phyloP scores from a whole-genome alignment of 345 rosid genomes.

The Eutrema yunnanense region DNA sequence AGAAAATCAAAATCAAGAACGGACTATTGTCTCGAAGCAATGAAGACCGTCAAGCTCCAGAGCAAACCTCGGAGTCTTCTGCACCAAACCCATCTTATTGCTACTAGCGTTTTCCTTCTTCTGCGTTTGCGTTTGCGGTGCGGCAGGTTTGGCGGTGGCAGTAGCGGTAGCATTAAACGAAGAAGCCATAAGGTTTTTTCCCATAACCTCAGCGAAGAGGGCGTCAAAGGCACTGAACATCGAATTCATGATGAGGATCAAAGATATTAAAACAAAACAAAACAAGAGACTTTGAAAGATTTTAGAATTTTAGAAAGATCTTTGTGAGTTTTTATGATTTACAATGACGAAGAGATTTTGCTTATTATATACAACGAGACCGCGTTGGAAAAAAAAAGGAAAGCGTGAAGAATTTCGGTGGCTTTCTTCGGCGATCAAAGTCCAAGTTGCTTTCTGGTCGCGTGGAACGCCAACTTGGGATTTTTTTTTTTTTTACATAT shows the following conservation, averaged over 20 bases:
- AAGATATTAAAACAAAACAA: neutral
- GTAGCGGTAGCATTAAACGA: neutral
- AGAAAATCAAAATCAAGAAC: constrained; percentile 11
- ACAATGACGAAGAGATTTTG: neutral
- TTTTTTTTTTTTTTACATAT: no score
- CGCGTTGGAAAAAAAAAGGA: constrained; percentile 13
- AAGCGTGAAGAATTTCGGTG: constrained; percentile 16
- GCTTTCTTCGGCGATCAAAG: neutral
- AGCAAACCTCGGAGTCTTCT: constrained; percentile 42
- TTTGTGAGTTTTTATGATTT: neutral
- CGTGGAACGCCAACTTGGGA: neutral
- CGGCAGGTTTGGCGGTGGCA: neutral
- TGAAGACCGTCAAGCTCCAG: constrained; percentile 60
- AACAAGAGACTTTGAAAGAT: neutral
- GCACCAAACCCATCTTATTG: constrained; percentile 9
- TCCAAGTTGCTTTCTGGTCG: constrained; percentile 14
- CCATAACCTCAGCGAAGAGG: constrained; percentile 50
- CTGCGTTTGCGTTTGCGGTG: constrained; percentile 19
- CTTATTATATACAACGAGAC: constrained; percentile 1
- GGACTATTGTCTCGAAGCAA: constrained; percentile 64
- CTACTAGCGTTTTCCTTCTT: constrained; percentile 20
- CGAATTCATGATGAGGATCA: constrained; percentile 48
- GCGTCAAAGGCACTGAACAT: constrained; percentile 74
- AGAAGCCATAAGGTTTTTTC: constrained; percentile 32
- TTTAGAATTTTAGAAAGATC: neutral